phyloP scores from a whole-genome alignment of 208 protist species.

The Leishmania amazonensis region DNA sequence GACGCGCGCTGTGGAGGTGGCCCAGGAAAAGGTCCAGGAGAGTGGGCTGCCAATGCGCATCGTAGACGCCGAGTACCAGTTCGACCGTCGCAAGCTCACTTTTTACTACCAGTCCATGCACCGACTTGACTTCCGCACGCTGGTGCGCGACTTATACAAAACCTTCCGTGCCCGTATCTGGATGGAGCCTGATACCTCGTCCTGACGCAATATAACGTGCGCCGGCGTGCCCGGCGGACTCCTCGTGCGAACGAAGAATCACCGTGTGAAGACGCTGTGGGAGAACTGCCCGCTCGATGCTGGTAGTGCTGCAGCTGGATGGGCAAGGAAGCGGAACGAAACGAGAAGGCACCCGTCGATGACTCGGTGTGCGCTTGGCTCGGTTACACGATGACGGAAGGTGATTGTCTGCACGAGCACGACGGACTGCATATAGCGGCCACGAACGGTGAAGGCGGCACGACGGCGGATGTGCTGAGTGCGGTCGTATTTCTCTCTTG shows the following conservation, averaged over 20 bases:
- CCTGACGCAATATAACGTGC: slow-evolving; percentile 15
- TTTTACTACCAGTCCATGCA: slow-evolving; percentile 91
- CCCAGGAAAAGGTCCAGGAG: slow-evolving; percentile 86
- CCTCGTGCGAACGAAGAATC: not conserved
- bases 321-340: not conserved
- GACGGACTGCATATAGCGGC: not conserved
- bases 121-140: slow-evolving; percentile 87
- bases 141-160: slow-evolving; percentile 91
- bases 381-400: not conserved
- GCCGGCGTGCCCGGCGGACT: not conserved
- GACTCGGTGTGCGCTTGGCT: not conserved
- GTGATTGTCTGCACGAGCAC: not conserved
- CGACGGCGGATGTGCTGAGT: not conserved
- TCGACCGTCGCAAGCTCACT: slow-evolving; percentile 92
- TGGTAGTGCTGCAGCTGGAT: not conserved
- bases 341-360: not conserved
- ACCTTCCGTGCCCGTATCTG: slow-evolving; percentile 92
- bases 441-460: not conserved
- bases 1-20: slow-evolving; percentile 79
- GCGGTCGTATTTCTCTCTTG: not conserved
- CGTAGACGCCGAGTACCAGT: slow-evolving; percentile 94
- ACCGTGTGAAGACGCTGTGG: not conserved
- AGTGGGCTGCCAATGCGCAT: slow-evolving; percentile 87
- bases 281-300: not conserved
- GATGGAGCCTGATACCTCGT: slow-evolving; percentile 83